Evolutionary conservation across 2,329 filamentous ascomycete species (phyloP), one percentile per base, ranked within the genome.

Genomic region (Penicillium sp.): DNA sequence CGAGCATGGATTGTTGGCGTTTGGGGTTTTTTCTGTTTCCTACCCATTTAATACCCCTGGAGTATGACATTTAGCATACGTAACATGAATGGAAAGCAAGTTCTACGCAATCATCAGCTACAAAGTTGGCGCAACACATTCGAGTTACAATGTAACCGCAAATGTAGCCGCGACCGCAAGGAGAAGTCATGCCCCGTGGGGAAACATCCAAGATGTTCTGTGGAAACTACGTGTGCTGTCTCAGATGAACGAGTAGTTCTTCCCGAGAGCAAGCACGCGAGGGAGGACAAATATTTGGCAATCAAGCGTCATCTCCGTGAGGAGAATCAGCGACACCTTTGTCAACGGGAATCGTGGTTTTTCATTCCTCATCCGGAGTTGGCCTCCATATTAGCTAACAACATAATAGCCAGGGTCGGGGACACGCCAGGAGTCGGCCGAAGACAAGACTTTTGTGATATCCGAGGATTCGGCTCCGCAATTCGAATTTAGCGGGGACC

Each of bases 321-420:
- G 64, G 73, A 82, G 84, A 89, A 78, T 91, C 86, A 73, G 88
- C 89, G 89, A 95, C 89, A 95, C 89, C 89, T 90, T 79, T 77
- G 74, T 77, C 71, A 60, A 53, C 52, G 59, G 59, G 58, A 66
- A 65, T 64, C 63, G 60, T 66, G 35, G 52, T 76, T 64, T 60
- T 65, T 65, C 62, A 66, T 67, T 67, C 62, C 63, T 64, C 61
- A 62, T 66, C 58, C 57, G 54, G 51, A 52, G 57, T 54, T 58
- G 58, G 53, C 61, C 59, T 57, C 55, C 55, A 49, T 50, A 48
- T 58, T 58, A 60, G 57, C 59, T 63, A 63, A 55, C 57, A 53
- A 51, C 53, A 53, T 56, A 47, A 52, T 52, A 60, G 56, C 53
- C 46, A 51, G 53, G 54, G 50, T 59, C 45, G 49, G 51, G 47